Percentiles rank a stretch among this genome's conserved stretches.
Evolutionary conservation across 2,329 filamentous ascomycete genomes (phyloP).

Genomic region (Diaporthe capsici): DNA sequence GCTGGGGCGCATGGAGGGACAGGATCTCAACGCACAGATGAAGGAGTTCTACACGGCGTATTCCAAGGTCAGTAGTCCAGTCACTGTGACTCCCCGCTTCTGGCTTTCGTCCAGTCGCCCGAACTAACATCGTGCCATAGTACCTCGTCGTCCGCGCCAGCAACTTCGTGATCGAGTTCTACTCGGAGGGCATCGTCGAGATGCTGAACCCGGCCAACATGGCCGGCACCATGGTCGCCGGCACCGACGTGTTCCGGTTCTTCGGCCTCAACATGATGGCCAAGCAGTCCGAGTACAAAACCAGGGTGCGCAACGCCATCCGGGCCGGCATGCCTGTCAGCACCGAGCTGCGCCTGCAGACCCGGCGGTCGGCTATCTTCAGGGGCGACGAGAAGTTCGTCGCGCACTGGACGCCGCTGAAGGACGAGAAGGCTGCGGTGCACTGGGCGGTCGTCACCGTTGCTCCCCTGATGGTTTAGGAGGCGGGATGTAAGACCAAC

Average conservation of each 20-base stretch:
- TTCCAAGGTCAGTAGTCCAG: conserved; percentile 43
- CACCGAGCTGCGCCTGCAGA: conserved; percentile 47
- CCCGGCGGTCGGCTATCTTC: conserved; percentile 46
- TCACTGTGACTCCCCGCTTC: neutral
- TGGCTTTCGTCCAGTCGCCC: neutral
- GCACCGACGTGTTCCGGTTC: conserved; percentile 48
- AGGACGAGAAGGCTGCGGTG: conserved; percentile 43
- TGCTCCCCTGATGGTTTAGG: conserved; percentile 16
- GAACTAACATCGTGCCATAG: neutral
- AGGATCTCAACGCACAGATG: conserved; percentile 46
- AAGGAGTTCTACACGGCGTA: conserved; percentile 50
- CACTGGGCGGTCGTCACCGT: conserved; percentile 37
- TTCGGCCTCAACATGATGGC: conserved; percentile 47
- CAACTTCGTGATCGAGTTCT: conserved; percentile 46
- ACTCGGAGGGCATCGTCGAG: conserved; percentile 46
- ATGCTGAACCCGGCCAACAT: conserved; percentile 47
- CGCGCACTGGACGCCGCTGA: conserved; percentile 46
- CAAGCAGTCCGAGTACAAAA: conserved; percentile 46
- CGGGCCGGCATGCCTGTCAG: conserved; percentile 51
- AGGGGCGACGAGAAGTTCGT: conserved; percentile 46
- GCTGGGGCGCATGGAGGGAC: conserved; percentile 47
- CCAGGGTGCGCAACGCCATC: conserved; percentile 41
- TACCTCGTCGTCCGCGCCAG: conserved; percentile 46
- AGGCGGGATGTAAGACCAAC: neutral
- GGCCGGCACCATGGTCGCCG: conserved; percentile 43